Base-by-base conservation (phyloP, 1,284 basidiomycete genomes). In the Pseudozyma thailandica region DNA sequence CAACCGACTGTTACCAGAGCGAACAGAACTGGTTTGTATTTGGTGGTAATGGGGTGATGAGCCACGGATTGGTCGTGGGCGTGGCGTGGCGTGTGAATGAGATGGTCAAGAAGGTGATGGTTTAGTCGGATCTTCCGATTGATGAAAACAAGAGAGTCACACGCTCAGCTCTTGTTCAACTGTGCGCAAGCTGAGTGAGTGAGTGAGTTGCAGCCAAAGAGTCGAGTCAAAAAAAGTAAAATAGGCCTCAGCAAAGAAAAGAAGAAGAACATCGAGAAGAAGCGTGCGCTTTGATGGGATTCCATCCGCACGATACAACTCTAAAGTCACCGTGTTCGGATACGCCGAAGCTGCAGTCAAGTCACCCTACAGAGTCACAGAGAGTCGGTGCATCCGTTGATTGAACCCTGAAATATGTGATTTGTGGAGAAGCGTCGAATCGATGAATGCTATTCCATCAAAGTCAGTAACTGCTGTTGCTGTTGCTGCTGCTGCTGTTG, bases 241-340 rank as follows among this genome's bases (percentile, higher is more conserved):
- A 44, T 27, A 27, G 23, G 25, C 30, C 7, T 31, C 15, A 7
- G 15, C 30, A 42, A 16, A 23, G 15, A 15, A 10, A 43, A 39
- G 30, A 47, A 47, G 30, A 47, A 47, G 21, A 38, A 41, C 12
- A 9, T 21, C 21, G 9, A 41, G 21, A 16, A 21, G 20, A 23
- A 23, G 4, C 3, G 23, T 28, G n/a, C n/a, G n/a, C n/a, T n/a
- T n/a, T n/a, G n/a, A n/a, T n/a, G n/a, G n/a, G n/a, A 25, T 33
- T 35, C 20, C 39, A 41, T 41, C 23, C 54, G 54, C 47, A 57
- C 54, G 54, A 57, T 28, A 50, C 42, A 50, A 57, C 33, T 35
- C 42, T 57, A 50, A 45, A 41, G 21, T 41, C 7, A 33, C 31
- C 7, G 31, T 33, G 3, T 4, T 33, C 12, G 12, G 7, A 33